phyloP scores from a whole-genome alignment of 139 green algal genomes.

The Chlamydomonas sphaeroides region DNA sequence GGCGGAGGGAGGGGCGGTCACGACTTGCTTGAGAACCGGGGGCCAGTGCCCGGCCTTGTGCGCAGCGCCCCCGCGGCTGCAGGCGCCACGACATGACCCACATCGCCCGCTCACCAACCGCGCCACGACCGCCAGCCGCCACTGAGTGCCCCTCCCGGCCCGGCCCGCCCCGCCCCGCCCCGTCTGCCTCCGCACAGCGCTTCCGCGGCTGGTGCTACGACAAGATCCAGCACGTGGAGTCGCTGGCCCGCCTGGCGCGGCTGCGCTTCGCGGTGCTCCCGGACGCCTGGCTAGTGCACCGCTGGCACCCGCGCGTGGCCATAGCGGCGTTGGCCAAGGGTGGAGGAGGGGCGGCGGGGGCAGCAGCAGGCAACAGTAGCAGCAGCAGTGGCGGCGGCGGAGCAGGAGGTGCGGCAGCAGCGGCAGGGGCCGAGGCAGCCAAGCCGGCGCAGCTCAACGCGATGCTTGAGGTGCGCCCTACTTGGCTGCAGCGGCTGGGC shows the following conservation, averaged over 20 bases:
- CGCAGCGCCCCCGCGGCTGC: no score
- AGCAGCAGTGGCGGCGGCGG: neutral
- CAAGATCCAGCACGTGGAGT: constrained; percentile 57
- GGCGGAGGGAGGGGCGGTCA: no score
- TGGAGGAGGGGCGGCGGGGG: neutral
- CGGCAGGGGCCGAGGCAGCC: no score
- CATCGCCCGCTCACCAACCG: no score
- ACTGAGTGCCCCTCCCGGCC: no score
- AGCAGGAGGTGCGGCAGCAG: neutral
- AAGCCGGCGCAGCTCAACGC: no score
- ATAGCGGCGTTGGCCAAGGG: neutral
- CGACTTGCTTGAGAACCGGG: no score
- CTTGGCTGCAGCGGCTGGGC: no score
- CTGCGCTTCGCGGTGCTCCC: constrained; percentile 49
- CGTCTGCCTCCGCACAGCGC: neutral
- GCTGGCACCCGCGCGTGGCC: constrained; percentile 12
- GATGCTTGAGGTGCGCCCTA: no score
- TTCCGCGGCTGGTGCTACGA: constrained; percentile 68
- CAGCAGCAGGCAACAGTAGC: neutral
- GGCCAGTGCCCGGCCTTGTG: no score
- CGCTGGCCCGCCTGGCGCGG: neutral
- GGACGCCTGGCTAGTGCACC: constrained; percentile 52
- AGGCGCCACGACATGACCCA: no score
- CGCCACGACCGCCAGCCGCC: no score
- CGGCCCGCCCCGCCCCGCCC: neutral